Base-by-base conservation (phyloP, 352 stramenopile species). In the Pythium rishiriense region DNA sequence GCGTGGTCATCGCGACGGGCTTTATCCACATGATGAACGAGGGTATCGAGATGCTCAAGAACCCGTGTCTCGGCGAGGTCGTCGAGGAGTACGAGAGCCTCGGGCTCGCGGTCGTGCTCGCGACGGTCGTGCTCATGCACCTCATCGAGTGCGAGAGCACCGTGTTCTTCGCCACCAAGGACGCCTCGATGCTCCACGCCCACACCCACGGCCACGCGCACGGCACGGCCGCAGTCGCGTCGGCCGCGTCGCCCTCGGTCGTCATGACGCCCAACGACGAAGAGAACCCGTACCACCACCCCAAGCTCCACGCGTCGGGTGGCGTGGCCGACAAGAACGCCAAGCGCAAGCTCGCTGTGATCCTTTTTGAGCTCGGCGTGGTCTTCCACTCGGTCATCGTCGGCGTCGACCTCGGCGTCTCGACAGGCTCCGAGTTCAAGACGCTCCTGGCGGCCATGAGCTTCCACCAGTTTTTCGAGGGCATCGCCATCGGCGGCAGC, bases 401-500 rank as follows among this genome's bases (percentile, higher is more conserved):
- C 14, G 83, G 81, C 25, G 50, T 91, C 15, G 72, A 87, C 55
- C 61, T 93, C 11, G 79, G 78, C 12, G 77, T 91, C 25, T 77
- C 79, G 12, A 60, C 60, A 0, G 73, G 73, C 17, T 61, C 68
- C 3, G 69, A 81, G 22, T 90, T 89, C 72, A 77, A 77, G 64
- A 82, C 78, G 31, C 72, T 90, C 33, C 70, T 93, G 9, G 78
- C 68, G 3, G 83, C 80, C 19, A 71, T 93, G 37, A 80, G 76
- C 62, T 88, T 93, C 70, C 80, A 91, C 61, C 83, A 91, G 65
- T 90, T 93, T 64, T 91, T 91, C 62, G 78, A 90, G 35, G 81
- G 79, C 62, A 73, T 91, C 45, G 76, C 81, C 10, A 73, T 93
- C 35, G 71, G 81, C 41, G 73, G 66, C 43, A 79, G 64, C 48